Conservation (phyloP, 2,329 filamentous ascomycete species). For the Cytospora schulzeri region DNA sequence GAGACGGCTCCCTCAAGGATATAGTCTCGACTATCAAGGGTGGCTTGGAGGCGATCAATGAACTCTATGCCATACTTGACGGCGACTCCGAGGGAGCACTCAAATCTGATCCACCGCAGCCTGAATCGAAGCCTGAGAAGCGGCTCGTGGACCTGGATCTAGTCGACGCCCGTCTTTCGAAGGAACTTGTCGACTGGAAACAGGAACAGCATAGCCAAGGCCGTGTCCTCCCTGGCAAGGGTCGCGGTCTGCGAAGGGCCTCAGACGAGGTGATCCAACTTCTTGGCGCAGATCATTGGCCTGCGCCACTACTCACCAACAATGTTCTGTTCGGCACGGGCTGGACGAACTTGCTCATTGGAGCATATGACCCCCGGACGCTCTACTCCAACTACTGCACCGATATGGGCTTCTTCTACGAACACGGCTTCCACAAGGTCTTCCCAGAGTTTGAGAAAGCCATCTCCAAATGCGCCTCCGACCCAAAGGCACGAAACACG, state of each 20-base stretch:
- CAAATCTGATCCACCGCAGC: neutral
- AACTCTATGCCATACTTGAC: neutral
- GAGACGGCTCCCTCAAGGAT: neutral
- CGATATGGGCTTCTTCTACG: conserved; percentile 8
- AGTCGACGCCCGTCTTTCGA: conserved; percentile 2
- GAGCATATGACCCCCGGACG: conserved; percentile 8
- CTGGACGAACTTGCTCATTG: conserved; percentile 15
- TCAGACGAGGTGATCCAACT: conserved; percentile 16
- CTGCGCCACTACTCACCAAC: conserved; percentile 10
- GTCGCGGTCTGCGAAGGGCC: conserved; percentile 1
- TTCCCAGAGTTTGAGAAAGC: neutral
- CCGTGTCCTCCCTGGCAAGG: neutral
- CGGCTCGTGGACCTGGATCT: conserved; percentile 2
- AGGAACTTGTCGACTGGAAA: conserved; percentile 6
- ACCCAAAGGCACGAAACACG: conserved; percentile 1
- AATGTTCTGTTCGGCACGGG: conserved; percentile 14
- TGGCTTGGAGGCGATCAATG: conserved; percentile 2
- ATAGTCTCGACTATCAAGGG: conserved; percentile 2
- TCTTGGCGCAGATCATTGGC: conserved; percentile 12
- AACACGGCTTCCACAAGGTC: neutral
- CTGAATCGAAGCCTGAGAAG: neutral
- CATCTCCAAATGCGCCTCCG: neutral
- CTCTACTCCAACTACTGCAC: conserved; percentile 17
- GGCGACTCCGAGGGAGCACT: neutral
- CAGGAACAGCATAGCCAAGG: conserved; percentile 1